Base-by-base conservation (phyloP, 176 grass and related monocot species). In the barley (Hordeum vulgare) region DNA sequence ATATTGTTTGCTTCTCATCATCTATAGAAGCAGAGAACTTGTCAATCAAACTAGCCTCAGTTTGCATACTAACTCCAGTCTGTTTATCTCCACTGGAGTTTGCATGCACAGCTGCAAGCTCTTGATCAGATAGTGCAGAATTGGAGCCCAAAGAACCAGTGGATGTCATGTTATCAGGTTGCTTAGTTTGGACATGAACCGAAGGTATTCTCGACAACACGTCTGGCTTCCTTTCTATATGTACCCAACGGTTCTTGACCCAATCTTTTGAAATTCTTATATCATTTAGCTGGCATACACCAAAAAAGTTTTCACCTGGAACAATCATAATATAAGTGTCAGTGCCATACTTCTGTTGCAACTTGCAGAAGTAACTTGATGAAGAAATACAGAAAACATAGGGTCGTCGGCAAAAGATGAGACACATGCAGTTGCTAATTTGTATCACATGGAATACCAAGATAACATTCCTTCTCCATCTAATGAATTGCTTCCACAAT, bases 241-340 rank as follows among this genome's bases (percentile, higher is more conserved):
- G 65, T 66, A 92, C 45, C 96, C 96, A 99, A 56, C 37, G 24
- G 66, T 90, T 89, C 71, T 89, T 89, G 12, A 94, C 80, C 96
- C 96, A 99, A 44, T 99, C 96, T 94, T 82, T 89, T 20, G 96
- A 99, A 74, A 94, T 86, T 91, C 96, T 92, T 71, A 77, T 23
- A 68, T 94, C 77, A 75, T 94, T 94, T 74, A 83, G 66, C 14
- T 90, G 85, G 85, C 93, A 94, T 33, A 83, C 77, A 49, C 81
- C n/a, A 77, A 87, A 92, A 74, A 96, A 89, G 66, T 92, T 90
- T 74, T 99, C 96, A 53, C 91, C 96, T 99, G 87, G 6, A 74
- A 88, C 14, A 84, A 74, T 54, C 51, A 54, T 8, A 84, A 65
- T 10, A 74, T 14, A 71, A 67, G 53, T 83, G 23, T 60, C 47